Conservation (phyloP, 2,329 filamentous ascomycete genomes). For the Botrytis elliptica region DNA sequence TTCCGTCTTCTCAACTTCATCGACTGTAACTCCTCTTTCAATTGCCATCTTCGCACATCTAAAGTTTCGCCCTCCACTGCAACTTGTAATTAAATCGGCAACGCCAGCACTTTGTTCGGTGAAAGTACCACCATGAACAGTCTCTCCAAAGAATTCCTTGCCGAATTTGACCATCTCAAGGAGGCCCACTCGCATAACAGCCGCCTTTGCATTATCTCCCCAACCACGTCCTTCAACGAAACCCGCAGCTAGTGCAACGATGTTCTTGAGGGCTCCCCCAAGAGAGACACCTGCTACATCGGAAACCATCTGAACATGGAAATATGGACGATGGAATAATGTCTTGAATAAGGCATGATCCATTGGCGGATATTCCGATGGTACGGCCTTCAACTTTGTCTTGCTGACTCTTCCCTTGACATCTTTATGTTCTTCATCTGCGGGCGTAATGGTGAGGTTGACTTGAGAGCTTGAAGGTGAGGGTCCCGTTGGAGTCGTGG, state of each 20-base stretch:
- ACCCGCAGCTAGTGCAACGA: slow-evolving; percentile 89
- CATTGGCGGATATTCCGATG: slow-evolving; percentile 78
- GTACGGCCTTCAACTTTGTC: slow-evolving; percentile 71
- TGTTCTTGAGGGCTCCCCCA: slow-evolving; percentile 92
- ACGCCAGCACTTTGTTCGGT: slow-evolving; percentile 96
- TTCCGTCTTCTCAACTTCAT: slow-evolving; percentile 84
- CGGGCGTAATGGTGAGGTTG: slow-evolving; percentile 49
- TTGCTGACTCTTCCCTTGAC: slow-evolving; percentile 65
- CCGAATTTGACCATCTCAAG: slow-evolving; percentile 97
- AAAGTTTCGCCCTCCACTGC: slow-evolving; percentile 89
- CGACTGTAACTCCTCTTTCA: slow-evolving; percentile 73
- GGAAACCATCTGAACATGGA: slow-evolving; percentile 89
- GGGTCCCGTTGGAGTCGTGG: slow-evolving; percentile 59
- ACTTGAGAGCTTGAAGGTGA: slow-evolving; percentile 50
- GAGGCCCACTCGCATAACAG: slow-evolving; percentile 93
- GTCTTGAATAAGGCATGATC: slow-evolving; percentile 80
- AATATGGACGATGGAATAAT: slow-evolving; percentile 94
- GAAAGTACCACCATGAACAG: slow-evolving; percentile 79
- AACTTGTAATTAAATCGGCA: slow-evolving; percentile 92
- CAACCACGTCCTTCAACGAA: slow-evolving; percentile 95
- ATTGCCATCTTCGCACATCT: slow-evolving; percentile 87
- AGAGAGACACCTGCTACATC: slow-evolving; percentile 98
- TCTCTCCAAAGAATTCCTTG: slow-evolving; percentile 85
- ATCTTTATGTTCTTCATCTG: slow-evolving; percentile 61
- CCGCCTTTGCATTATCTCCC: slow-evolving; percentile 99